Base-by-base conservation (phyloP, 345 rosid species). In the Eucalyptus regnans region DNA sequence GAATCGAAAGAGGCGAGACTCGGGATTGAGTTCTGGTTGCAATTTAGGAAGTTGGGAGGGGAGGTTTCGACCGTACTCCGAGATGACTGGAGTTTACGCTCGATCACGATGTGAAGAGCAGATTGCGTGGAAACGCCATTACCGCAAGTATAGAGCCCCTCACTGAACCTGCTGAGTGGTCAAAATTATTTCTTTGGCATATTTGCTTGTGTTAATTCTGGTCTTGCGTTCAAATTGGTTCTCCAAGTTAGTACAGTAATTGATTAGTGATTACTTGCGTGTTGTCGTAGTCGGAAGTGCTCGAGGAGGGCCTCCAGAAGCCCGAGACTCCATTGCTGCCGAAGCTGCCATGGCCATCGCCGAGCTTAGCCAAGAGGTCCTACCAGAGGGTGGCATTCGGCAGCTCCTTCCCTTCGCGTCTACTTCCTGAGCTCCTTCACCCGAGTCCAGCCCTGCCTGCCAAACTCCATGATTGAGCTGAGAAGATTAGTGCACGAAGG, bases 81-180 rank as follows among this genome's bases (percentile, higher is more conserved):
- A 41, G 41, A 41, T 41, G 41, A 41, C 41, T 41, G 41, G 41
- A 41, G 41, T 41, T 41, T 41, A 4, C 41, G 41, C 1, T 41
- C n/a, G n/a, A n/a, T n/a, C n/a, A n/a, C 41, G 41, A 41, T 1
- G 41, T 41, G 41, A 41, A 41, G 41, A 41, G 41, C 41, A 41
- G 41, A 41, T 41, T 41, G 41, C 41, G 4, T 41, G 41, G 41
- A 97, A 97, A 89, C 99, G 98, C 49, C 93, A 92, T 23, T 97
- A 95, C 51, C 98, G 99, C 22, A 96, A 96, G 90, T 96, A 96
- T 94, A 96, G 41, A 96, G 89, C 87, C 93, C 48, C 93, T 97
- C 48, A 88, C 6, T 50, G 96, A 96, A 90, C 94, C 99, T 33
- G 95, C 97, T 83, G 96, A 97, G 91, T 97, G 99, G 99, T 96